Evolutionary conservation across 495 filamentous ascomycete species (phyloP).

Genomic region (Entonaema liquescens): DNA sequence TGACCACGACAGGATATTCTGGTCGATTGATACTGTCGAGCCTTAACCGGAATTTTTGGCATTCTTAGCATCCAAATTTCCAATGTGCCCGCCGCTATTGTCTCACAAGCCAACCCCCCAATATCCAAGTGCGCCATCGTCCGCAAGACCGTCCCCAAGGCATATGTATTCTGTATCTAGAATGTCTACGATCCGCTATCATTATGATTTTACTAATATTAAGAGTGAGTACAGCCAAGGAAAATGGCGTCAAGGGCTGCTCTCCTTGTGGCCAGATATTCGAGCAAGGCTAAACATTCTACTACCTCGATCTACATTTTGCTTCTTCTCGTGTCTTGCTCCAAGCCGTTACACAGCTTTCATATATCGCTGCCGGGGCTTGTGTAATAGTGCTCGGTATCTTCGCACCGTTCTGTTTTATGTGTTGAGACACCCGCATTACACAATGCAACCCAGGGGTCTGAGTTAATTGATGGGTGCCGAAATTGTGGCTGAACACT

Average conservation of each 20-base stretch:
- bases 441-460: not conserved
- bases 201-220: not conserved
- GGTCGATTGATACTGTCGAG: not conserved
- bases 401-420: conserved; percentile 3
- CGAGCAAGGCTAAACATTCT: conserved; percentile 5
- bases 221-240: not conserved
- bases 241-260: not conserved
- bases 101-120: conserved; percentile 16
- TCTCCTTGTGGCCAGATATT: not conserved
- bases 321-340: not conserved
- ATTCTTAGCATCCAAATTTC: not conserved
- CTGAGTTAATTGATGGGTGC: conserved; percentile 2
- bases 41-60: not conserved
- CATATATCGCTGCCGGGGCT: not conserved
- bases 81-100: not conserved
- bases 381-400: conserved; percentile 1
- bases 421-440: conserved; percentile 6
- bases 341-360: conserved; percentile 2
- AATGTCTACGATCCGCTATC: not conserved
- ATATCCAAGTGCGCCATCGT: not conserved
- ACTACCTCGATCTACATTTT: not conserved
- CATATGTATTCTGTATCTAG: not conserved
- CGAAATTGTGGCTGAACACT: conserved; percentile 17
- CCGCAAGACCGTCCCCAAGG: not conserved
- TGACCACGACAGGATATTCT: not conserved